Conservation (phyloP, 2,329 filamentous ascomycete genomes). For the Pyricularia sp. region DNA sequence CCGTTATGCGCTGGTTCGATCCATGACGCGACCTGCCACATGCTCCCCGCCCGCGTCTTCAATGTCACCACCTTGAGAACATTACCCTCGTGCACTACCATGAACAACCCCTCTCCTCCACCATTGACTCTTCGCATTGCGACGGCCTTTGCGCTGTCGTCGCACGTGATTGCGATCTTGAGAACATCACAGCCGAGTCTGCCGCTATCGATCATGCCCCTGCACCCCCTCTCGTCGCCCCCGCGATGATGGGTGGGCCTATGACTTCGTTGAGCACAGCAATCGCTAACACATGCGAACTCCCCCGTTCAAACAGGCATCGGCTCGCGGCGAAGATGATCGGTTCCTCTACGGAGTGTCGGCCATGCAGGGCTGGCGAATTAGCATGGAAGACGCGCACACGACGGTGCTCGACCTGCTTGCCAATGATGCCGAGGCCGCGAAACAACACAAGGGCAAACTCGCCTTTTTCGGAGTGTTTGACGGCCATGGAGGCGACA, state of each 20-base stretch:
- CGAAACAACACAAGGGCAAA: conserved; percentile 59
- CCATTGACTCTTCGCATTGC: not conserved
- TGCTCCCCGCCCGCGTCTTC: not conserved
- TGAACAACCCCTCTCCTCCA: not conserved
- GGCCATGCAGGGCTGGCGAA: conserved; percentile 99
- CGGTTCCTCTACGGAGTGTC: conserved; percentile 89
- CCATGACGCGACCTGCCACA: not conserved
- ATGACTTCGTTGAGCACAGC: not conserved
- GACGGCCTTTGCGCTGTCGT: not conserved
- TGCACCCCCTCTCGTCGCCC: not conserved
- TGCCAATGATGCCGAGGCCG: conserved; percentile 40
- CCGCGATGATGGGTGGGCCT: not conserved
- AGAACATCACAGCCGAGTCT: not conserved
- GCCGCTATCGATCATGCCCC: not conserved
- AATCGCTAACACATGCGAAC: not conserved
- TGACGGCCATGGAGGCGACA: conserved; percentile 94
- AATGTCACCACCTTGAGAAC: not conserved
- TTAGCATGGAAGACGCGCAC: conserved; percentile 99
- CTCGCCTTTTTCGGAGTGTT: conserved; percentile 97
- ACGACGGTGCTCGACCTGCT: conserved; percentile 82
- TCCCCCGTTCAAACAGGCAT: conserved; percentile 50
- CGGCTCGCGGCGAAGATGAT: conserved; percentile 85
- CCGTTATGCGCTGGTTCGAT: not conserved
- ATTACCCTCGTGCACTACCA: not conserved
- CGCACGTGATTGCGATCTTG: not conserved